Evolutionary conservation across 228 moss, liverwort and hornwort species (phyloP).

Genomic region (Sphagnum fallax): DNA sequence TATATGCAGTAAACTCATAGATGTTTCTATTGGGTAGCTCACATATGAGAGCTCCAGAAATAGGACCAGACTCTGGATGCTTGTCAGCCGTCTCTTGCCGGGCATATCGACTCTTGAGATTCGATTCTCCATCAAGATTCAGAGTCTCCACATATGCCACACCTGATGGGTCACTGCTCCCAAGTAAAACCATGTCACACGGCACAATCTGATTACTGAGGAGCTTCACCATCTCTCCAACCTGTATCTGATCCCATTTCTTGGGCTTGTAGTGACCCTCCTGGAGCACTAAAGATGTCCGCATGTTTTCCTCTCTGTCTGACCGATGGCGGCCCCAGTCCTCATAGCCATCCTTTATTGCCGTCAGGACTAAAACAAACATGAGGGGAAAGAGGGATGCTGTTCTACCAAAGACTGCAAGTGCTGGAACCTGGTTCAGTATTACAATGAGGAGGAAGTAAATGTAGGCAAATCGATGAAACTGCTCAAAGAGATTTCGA

Average conservation of each 20-base stretch:
- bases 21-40: slow-evolving; percentile 85
- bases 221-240: slow-evolving; percentile 76
- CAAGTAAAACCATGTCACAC: slow-evolving; percentile 66
- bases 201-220: slow-evolving; percentile 74
- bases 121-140: slow-evolving; percentile 91
- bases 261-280: slow-evolving; percentile 49
- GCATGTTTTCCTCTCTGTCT: slow-evolving; percentile 70
- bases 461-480: slow-evolving; percentile 79
- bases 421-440: slow-evolving; percentile 84
- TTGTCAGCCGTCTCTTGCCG: slow-evolving; percentile 41
- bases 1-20: slow-evolving; percentile 78
- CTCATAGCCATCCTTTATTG: slow-evolving; percentile 86
- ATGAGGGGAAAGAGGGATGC: slow-evolving; percentile 83
- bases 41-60: slow-evolving; percentile 58
- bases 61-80: slow-evolving; percentile 30
- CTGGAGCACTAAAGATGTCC: slow-evolving; percentile 49
- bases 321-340: slow-evolving; percentile 72
- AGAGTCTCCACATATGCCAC: slow-evolving; percentile 76
- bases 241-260: slow-evolving; percentile 72
- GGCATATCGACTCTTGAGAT: slow-evolving; percentile 85
- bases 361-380: slow-evolving; percentile 72
- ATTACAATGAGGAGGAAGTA: slow-evolving; percentile 83
- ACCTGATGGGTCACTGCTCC: slow-evolving; percentile 67
- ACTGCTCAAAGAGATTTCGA: slow-evolving; percentile 85
- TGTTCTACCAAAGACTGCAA: slow-evolving; percentile 75